These are phyloP conservation scores for Papiliotrema flavescens DNA, from an alignment of 1,284 basidiomycete genomes.

Conservation along the genomic window DNA sequence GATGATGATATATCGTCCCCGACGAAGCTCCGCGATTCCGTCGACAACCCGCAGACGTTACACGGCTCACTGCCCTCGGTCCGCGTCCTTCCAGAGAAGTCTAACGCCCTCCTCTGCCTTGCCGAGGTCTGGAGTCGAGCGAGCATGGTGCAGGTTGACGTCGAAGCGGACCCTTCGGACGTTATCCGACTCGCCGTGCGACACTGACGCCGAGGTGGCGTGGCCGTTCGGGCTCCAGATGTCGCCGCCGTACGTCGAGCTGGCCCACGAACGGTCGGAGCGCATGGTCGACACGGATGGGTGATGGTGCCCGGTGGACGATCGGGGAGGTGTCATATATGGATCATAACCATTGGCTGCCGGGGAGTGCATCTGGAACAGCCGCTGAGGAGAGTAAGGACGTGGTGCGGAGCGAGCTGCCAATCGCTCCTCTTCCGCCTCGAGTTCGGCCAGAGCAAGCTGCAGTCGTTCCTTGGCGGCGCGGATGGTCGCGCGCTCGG, in stretches of 20 bases:
- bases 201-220: not conserved
- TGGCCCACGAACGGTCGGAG: not conserved
- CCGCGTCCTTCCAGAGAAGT: not conserved
- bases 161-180: not conserved
- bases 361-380: too few species aligned
- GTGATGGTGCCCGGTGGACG: too few species aligned
- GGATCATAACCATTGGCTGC: too few species aligned
- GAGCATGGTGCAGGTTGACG: not conserved
- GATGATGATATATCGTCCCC: too few species aligned
- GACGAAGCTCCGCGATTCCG: too few species aligned
- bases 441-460: not conserved
- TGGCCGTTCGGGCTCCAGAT: not conserved
- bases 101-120: not conserved
- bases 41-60: too few species aligned
- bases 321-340: too few species aligned
- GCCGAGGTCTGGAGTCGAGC: constrained; percentile 4
- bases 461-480: not conserved
- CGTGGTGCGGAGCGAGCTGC: too few species aligned
- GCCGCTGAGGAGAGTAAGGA: too few species aligned
- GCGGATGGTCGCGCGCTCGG: not conserved
- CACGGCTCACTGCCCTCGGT: too few species aligned
- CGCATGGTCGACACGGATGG: not conserved
- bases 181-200: too few species aligned
- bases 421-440: too few species aligned
- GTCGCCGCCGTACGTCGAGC: not conserved